Base-by-base conservation (phyloP, 805 yeast species). In the Candida dendrica region DNA sequence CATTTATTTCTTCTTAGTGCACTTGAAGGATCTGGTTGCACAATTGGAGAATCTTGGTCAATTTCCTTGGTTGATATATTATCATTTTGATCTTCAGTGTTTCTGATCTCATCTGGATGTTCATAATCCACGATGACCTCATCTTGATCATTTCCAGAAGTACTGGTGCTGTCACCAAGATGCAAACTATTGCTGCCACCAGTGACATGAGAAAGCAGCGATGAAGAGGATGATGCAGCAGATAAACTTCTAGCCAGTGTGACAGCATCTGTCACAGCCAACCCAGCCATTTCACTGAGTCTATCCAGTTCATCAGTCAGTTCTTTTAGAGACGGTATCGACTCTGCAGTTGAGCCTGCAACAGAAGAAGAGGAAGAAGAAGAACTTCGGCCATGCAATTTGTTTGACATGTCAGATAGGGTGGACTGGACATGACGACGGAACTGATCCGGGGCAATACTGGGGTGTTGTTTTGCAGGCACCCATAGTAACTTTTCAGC, bases 381-480 rank as follows among this genome's bases (percentile, higher is more conserved):
- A 4, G 19, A 4, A 15, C 19, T 13, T 17, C 34, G n/a, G 15
- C 11, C 11, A 32, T 32, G 34, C 15, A 37, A 39, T 33, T 46
- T 48, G 39, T 51, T 45, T 18, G 47, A 51, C 49, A 53, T 50
- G 20, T 55, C 61, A 36, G 51, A 51, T 6, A 60, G 53, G 36
- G 60, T 66, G 47, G 57, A 61, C 41, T 81, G 81, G 36, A 84
- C 80, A 55, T 83, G 84, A 49, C 72, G 74, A 48, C 79, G 68
- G 64, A 79, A 84, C 52, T 85, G 87, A 53, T 86, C 95, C 2
- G 98, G 98, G 20, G 95, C 90, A n/a, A 91, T 75, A 53, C 85
- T 91, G 1, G 98, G 98, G 59, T 93, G 98, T 32, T 88, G 71
- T 47, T 78, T 79, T 2, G 98, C 98, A 0, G 98, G 98, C 1